Conservation (phyloP, 345 rosid genomes). For the Passiflora organensis region DNA sequence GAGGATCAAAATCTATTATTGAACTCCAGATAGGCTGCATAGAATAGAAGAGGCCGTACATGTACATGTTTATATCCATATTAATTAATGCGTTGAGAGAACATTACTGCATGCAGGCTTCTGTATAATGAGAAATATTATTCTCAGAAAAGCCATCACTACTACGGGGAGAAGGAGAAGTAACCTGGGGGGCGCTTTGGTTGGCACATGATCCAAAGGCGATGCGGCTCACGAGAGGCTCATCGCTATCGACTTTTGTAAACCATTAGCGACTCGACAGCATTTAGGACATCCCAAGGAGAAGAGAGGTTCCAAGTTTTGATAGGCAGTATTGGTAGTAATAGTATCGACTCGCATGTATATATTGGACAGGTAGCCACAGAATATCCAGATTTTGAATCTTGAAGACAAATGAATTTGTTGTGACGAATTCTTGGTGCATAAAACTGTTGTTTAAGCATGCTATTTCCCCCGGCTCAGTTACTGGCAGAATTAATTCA, state of each 20-base stretch:
- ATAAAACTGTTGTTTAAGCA: background rate
- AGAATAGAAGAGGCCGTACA: background rate
- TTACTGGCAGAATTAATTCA: too few relatives aligned
- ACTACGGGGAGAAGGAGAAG: background rate
- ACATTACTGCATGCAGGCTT: too few relatives aligned
- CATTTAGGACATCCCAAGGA: constrained; percentile 39
- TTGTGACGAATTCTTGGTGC: constrained; percentile 22
- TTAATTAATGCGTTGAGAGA: too few relatives aligned
- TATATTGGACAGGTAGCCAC: constrained; percentile 38
- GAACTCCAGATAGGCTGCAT: constrained; percentile 82
- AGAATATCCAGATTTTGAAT: constrained; percentile 42
- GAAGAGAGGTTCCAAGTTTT: constrained; percentile 28
- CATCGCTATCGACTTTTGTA: constrained; percentile 22
- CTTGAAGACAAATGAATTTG: constrained; percentile 45
- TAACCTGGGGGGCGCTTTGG: constrained; percentile 82
- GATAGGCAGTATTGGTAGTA: constrained; percentile 6
- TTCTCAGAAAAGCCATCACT: too few relatives aligned
- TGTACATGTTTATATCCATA: background rate
- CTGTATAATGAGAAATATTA: too few relatives aligned
- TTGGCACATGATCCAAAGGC: constrained; percentile 85
- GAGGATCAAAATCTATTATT: constrained; percentile 64
- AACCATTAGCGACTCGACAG: constrained; percentile 54
- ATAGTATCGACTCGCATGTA: constrained; percentile 37
- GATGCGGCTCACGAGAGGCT: constrained; percentile 42
- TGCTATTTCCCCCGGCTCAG: too few relatives aligned